Evolutionary conservation across 2,329 filamentous ascomycete species (phyloP), one percentile per base, ranked within the genome.

Genomic region (Ophiostoma tasmaniense): DNA sequence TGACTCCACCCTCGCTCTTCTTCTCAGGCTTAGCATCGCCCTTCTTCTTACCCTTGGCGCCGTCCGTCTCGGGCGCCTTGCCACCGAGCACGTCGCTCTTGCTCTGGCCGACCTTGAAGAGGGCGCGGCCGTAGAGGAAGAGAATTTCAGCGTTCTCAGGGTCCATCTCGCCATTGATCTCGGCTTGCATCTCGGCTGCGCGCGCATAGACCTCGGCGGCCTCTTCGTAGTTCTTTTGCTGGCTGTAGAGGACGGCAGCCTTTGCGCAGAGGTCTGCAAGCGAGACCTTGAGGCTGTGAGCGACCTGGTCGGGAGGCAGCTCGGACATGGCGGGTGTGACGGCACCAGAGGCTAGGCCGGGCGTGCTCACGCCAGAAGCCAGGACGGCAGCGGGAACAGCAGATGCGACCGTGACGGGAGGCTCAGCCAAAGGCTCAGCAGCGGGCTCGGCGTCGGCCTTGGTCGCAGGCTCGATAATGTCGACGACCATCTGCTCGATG

Each of bases 21-120:
- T 80, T 65, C 3, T 55, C 77, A 52, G 79, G 77, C 71, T 81
- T 79, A 61, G 80, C 77, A 10, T 78, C 78, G 13, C 78, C 81
- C 76, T 80, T 79, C 71, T 73, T 78, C 67, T 73, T 76, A 59
- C 77, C 84, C 17, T 22, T 35, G 6, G 37, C 66, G 0, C 25
- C 68, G 17, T 30, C 80, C 79, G 88, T 79, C 75, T 84, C 80
- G 76, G 86, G 78, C 25, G 93, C 90, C 75, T 90, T 90, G 42
- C 90, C 91, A 69, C 95, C 95, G 45, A 99, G 84, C 30, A 99
- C 93, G 76, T 98, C 93, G 76, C 93, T 97, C 79, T 96, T 97
- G 78, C 88, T 89, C 77, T 98, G 91, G 37, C 93, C 95, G 71
- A 98, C 90, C 78, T 93, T 93, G 84, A 96, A 98, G 25, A 99